phyloP scores from a whole-genome alignment of 179 eudicot species.

The Corrigiola litoralis region DNA sequence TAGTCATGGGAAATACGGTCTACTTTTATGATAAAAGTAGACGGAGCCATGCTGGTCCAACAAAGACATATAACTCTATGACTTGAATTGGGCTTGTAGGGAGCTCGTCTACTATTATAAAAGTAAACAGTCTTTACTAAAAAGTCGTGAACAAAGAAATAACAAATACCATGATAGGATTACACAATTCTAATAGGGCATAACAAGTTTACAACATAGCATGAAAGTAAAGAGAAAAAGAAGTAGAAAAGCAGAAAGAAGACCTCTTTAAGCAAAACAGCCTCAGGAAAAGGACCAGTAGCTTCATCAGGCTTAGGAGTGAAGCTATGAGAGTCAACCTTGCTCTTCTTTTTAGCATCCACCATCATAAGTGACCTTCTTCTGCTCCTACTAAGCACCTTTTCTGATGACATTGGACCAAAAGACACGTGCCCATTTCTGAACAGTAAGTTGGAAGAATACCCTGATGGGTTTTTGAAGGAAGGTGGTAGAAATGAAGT shows the following conservation, averaged over 20 bases:
- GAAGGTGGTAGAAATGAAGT: slow-evolving; percentile 14
- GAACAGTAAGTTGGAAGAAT: slow-evolving; percentile 16
- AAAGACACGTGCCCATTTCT: slow-evolving; percentile 29
- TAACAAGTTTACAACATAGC: too few species aligned
- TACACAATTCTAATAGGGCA: too few species aligned
- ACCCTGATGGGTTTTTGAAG: slow-evolving; percentile 11
- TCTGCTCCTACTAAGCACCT: slow-evolving; percentile 17
- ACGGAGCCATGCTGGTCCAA: too few species aligned
- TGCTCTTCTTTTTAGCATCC: slow-evolving; percentile 45
- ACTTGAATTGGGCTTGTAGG: too few species aligned
- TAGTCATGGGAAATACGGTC: too few species aligned
- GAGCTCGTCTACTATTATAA: too few species aligned
- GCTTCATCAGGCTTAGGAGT: slow-evolving; percentile 68
- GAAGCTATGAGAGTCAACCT: slow-evolving; percentile 60
- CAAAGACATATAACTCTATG: too few species aligned
- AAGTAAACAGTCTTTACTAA: too few species aligned
- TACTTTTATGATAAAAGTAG: too few species aligned
- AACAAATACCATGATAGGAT: not conserved
- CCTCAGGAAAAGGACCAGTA: slow-evolving; percentile 82
- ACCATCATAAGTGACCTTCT: slow-evolving; percentile 33
- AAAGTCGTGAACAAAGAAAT: not conserved
- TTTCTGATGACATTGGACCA: slow-evolving; percentile 31
- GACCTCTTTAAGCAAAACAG: slow-evolving; percentile 80
- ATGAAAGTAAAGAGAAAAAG: not conserved
- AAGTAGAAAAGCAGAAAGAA: not conserved